Percentiles rank a stretch among this genome's conserved stretches.
phyloP scores from a whole-genome alignment of 371 early-diverging fungal species.

The Mortierella sp. region DNA sequence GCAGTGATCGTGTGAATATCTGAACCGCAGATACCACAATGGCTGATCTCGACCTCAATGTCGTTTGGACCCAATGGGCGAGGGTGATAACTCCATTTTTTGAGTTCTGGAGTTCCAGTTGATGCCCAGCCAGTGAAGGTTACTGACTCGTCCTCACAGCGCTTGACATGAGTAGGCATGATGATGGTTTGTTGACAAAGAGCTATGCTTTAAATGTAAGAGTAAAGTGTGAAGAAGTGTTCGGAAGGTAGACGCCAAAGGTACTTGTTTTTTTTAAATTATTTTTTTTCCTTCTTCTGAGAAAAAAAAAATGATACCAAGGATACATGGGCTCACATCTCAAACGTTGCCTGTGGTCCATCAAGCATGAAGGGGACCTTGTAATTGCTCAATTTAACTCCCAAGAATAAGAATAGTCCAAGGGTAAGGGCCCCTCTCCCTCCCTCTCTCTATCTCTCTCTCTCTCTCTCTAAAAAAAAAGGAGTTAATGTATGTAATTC shows the following conservation, averaged over 20 bases:
- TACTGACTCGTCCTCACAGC: constrained; percentile 27
- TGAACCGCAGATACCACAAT: constrained; percentile 73
- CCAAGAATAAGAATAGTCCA: too few species aligned
- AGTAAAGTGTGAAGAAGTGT: background rate
- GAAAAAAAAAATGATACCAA: too few species aligned
- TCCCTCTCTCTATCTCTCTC: too few species aligned
- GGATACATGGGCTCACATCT: too few species aligned
- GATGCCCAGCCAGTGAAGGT: constrained; percentile 49
- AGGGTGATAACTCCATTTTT: constrained; percentile 57
- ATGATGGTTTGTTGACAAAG: background rate
- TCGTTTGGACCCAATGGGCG: constrained; percentile 56
- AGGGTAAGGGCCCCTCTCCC: too few species aligned
- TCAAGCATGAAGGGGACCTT: too few species aligned
- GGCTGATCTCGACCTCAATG: constrained; percentile 61
- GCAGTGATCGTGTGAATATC: constrained; percentile 71
- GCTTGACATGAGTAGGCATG: constrained; percentile 4
- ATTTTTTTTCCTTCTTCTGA: too few species aligned
- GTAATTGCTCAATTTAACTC: too few species aligned
- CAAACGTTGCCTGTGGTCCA: too few species aligned
- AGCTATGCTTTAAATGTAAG: background rate
- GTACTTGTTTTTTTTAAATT: background rate
- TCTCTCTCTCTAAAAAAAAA: too few species aligned
- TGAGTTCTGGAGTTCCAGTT: constrained; percentile 36
- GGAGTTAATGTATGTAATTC: too few species aligned
- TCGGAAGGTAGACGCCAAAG: background rate